These are phyloP conservation scores for Taphrina flavorubra DNA, from an alignment of 1,139 yeast species.

Conservation along the genomic window DNA sequence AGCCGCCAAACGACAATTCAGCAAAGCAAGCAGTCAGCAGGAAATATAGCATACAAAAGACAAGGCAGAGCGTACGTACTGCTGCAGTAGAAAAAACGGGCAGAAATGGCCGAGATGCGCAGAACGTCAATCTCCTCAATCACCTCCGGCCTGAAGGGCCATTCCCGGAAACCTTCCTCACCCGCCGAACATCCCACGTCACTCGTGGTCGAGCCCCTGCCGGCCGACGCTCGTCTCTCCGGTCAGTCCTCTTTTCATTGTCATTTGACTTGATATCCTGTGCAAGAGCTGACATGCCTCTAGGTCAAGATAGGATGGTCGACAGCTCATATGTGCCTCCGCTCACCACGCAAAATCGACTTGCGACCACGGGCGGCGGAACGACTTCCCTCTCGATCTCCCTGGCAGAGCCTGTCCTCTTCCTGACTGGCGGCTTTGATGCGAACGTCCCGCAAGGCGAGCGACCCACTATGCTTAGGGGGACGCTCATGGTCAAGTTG, in stretches of 20 bases:
- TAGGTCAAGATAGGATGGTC: slow-evolving; percentile 26
- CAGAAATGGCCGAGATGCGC: slow-evolving; percentile 11
- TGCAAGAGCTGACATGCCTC: neutral
- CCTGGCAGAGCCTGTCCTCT: slow-evolving; percentile 79
- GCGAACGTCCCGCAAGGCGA: slow-evolving; percentile 66
- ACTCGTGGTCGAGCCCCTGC: slow-evolving; percentile 26
- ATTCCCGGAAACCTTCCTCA: slow-evolving; percentile 17
- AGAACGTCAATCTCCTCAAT: slow-evolving; percentile 17
- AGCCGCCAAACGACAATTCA: no score
- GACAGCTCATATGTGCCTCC: slow-evolving; percentile 37
- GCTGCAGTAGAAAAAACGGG: neutral
- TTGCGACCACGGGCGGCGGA: slow-evolving; percentile 47
- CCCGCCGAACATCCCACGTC: slow-evolving; percentile 13
- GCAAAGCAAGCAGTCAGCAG: no score
- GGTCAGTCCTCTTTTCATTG: slow-evolving; percentile 6
- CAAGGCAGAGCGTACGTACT: no score
- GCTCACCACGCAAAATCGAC: slow-evolving; percentile 43
- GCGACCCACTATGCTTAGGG: slow-evolving; percentile 84
- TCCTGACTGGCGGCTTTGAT: slow-evolving; percentile 75
- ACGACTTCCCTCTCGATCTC: slow-evolving; percentile 57
- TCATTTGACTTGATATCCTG: no score
- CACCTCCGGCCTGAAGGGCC: slow-evolving; percentile 13
- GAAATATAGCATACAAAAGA: no score
- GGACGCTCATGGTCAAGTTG: slow-evolving; percentile 74
- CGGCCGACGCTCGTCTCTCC: slow-evolving; percentile 4